Percentiles rank a stretch among this genome's conserved stretches.
These are phyloP conservation scores for Gossypium raimondii DNA, from an alignment of 345 rosid species.

Conservation along the genomic window DNA sequence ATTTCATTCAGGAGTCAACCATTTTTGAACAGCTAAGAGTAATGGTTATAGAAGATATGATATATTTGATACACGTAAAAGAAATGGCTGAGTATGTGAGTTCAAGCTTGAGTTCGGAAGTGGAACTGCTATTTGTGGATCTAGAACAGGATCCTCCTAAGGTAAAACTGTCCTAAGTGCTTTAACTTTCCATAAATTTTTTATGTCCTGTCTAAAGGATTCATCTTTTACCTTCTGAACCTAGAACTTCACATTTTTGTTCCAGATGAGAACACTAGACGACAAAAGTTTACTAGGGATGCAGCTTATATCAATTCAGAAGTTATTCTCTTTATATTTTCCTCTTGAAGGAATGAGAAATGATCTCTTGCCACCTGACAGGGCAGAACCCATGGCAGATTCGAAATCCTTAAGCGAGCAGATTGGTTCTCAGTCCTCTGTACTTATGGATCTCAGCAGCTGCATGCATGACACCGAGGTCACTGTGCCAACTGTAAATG, in stretches of 20 bases:
- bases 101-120: conserved; percentile 54
- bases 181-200: background rate
- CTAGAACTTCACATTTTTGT: conserved; percentile 17
- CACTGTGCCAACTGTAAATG: conserved; percentile 84
- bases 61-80: conserved; percentile 62
- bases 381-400: conserved; percentile 15
- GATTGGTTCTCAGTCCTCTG: conserved; percentile 40
- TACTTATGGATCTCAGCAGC: conserved; percentile 62
- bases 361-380: conserved; percentile 23
- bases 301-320: conserved; percentile 54
- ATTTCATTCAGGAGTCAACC: conserved; percentile 43
- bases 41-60: conserved; percentile 86
- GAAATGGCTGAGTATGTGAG: conserved; percentile 51
- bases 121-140: conserved; percentile 51
- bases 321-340: conserved; percentile 47
- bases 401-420: conserved; percentile 25
- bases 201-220: background rate
- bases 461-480: conserved; percentile 63
- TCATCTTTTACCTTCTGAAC: conserved; percentile 3
- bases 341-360: conserved; percentile 30
- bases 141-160: conserved; percentile 87
- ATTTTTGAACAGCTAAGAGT: conserved; percentile 55
- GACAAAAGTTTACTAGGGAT: conserved; percentile 38
- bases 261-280: conserved; percentile 56
- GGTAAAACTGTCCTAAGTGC: conserved; percentile 34